A percentile compares a stretch with the other conserved stretches of the same genome.
Evolutionary conservation across 176 grass and related monocot genomes (phyloP).

Genomic region (Zizania latifolia): DNA sequence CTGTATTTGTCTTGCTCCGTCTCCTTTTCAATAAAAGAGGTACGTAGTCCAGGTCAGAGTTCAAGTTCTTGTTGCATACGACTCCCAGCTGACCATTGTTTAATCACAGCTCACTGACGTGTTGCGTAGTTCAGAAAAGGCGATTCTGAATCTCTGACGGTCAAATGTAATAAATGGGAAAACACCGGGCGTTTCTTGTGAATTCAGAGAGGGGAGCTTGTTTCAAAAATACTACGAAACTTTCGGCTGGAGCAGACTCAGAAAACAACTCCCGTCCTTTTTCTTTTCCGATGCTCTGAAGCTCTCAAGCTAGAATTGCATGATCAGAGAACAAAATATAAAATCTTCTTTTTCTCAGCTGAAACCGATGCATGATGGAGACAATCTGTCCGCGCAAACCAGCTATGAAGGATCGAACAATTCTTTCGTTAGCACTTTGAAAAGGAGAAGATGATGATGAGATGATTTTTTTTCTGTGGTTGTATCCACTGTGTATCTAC

Average conservation of each 20-base stretch:
- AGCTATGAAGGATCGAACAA: neutral
- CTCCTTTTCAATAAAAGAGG: neutral
- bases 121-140: neutral
- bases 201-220: neutral
- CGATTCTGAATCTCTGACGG: neutral
- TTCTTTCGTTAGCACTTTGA: neutral
- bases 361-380: neutral
- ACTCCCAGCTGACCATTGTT: neutral
- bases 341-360: neutral
- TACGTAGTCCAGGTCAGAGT: neutral
- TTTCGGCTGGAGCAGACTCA: neutral
- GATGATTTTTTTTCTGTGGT: neutral
- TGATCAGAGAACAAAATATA: neutral
- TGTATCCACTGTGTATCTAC: neutral
- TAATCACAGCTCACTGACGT: neutral
- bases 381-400: neutral
- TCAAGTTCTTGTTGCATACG: neutral
- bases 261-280: neutral
- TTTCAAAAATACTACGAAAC: neutral
- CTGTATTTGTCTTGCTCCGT: neutral
- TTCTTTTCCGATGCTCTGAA: neutral
- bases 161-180: neutral
- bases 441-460: too few relatives aligned
- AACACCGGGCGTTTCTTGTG: neutral
- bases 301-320: neutral